These are phyloP conservation scores for Pugionium dolabratum DNA, from an alignment of 345 rosid genomes.

Conservation along the genomic window DNA sequence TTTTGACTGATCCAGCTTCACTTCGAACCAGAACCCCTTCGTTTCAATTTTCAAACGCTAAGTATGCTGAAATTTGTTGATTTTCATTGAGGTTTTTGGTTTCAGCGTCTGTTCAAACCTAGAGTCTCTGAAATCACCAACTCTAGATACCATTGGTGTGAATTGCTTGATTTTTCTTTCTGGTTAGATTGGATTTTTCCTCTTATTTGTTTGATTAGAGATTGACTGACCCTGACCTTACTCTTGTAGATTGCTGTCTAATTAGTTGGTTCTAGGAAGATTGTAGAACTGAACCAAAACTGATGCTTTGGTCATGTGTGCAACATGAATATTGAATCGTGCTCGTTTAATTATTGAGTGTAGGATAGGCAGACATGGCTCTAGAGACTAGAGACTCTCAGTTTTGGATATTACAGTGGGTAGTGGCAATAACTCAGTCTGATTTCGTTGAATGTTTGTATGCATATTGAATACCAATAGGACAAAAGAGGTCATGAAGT, in stretches of 20 bases:
- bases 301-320: neutral
- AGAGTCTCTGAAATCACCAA: neutral
- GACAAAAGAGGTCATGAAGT: no score
- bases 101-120: neutral
- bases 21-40: neutral
- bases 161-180: neutral
- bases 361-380: neutral
- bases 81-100: neutral
- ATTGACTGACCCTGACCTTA: neutral
- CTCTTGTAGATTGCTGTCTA: neutral
- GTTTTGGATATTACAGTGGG: no score
- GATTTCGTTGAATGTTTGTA: no score
- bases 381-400: neutral
- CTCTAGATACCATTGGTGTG: neutral
- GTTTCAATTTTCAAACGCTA: neutral
- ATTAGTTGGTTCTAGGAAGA: neutral
- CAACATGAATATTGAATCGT: neutral
- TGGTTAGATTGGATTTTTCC: neutral
- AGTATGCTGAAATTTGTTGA: neutral
- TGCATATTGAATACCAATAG: no score
- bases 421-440: no score
- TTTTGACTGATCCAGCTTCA: neutral
- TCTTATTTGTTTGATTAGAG: neutral
- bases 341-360: neutral
- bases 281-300: neutral